Conservation (phyloP, 129 eudicot genomes). For the Flaveria sonorensis region DNA sequence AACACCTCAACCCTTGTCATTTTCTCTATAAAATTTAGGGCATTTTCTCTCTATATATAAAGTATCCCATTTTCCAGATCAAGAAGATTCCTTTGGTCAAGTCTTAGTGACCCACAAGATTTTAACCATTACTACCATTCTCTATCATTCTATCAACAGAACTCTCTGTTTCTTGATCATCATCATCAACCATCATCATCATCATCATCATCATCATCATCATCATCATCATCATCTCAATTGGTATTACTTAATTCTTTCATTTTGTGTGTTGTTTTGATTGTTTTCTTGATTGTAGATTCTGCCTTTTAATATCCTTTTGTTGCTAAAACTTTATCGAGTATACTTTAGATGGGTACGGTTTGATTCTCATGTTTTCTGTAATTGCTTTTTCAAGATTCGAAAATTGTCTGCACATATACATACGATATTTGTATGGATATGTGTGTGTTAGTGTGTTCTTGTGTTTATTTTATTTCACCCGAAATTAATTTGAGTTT, state of each 20-base stretch:
- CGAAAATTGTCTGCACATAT: not conserved
- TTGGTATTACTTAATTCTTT: conserved; percentile 20
- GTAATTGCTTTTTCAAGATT: not conserved
- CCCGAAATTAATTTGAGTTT: not conserved
- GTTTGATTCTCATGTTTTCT: too few species aligned
- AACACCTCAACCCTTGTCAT: conserved; percentile 17
- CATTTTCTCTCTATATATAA: not conserved
- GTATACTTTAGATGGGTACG: too few species aligned
- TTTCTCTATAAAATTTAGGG: conserved; percentile 11
- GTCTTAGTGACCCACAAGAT: conserved; percentile 34
- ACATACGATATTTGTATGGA: conserved; percentile 19
- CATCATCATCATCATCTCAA: conserved; percentile 15
- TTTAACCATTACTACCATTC: conserved; percentile 18
- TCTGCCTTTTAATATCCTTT: conserved; percentile 18
- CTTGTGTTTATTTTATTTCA: too few species aligned
- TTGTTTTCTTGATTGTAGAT: conserved; percentile 26
- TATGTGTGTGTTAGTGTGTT: conserved; percentile 16
- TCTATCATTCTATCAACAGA: conserved; percentile 1
- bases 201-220: too few species aligned
- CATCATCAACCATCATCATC: too few species aligned
- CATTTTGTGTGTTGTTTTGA: not conserved
- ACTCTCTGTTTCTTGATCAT: too few species aligned
- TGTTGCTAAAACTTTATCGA: conserved; percentile 7
- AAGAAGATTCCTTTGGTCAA: conserved; percentile 32
- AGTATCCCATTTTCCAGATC: conserved; percentile 23